Base-by-base conservation (phyloP, 2,329 filamentous ascomycete species). In the Fusarium luffae region DNA sequence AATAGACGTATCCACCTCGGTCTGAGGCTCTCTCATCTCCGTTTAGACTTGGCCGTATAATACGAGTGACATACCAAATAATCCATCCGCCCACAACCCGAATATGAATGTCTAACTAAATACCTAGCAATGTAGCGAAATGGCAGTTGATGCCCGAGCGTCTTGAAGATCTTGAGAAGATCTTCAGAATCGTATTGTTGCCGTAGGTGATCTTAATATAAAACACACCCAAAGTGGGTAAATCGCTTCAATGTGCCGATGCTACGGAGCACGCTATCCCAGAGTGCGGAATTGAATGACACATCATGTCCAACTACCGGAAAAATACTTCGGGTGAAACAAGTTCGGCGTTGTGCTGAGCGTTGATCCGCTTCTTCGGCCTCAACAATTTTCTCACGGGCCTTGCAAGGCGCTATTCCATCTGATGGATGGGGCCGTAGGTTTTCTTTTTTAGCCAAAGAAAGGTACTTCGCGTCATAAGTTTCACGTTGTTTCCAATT, bases 271-370 rank as follows among this genome's bases (percentile, higher is more conserved):
- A 37, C 34, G 34, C 18, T 37, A 37, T 37, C 10, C 34, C 7
- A 37, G 34, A 43, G 40, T 14, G 34, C 37, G 19, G 25, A n/a
- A 48, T 42, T 63, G 37, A 56, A 16, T 48, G 18, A 16, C 48
- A 43, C 21, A 6, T 23, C 42, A 28, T n/a, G 28, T n/a, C 11
- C 44, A 34, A 54, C 46, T 71, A 77, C 76, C 75, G 77, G 6
- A 70, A 68, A 54, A 77, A 75, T 3, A 66, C 68, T 47, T 77
- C 76, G 47, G 76, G 71, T 16, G 75, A 48, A 7, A 77, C 40
- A 21, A 77, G 68, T 44, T 75, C 66, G 25, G 71, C 66, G 21
- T 73, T 69, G 5, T 55, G 10, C 34, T 37, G 18, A 11, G 55
- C 25, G 68, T 37, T 7, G 47, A 44, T 19, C 58, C 67, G n/a